These are phyloP conservation scores for Komagataella ulmi DNA, from an alignment of 805 yeast genomes.

Conservation along the genomic window DNA sequence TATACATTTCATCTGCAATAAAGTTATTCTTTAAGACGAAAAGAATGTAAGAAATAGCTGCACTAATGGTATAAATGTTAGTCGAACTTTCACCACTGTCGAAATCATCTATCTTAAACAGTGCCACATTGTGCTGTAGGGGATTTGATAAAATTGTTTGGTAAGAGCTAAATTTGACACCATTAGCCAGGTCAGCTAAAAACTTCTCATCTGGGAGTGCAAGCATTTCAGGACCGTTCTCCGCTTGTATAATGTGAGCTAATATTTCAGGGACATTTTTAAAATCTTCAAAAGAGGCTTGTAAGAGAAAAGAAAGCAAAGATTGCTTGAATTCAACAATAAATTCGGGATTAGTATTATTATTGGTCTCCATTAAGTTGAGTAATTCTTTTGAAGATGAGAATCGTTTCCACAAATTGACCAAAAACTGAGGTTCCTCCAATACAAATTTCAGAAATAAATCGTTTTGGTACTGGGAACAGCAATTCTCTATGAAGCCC, in stretches of 20 bases:
- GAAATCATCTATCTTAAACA: neutral
- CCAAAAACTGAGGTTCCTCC: neutral
- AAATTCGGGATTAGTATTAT: neutral
- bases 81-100: constrained; percentile 8
- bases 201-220: neutral
- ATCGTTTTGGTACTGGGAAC: constrained; percentile 3
- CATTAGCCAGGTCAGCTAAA: neutral
- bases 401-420: constrained; percentile 1
- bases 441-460: neutral
- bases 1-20: neutral
- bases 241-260: neutral
- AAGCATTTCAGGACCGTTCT: neutral
- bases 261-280: neutral
- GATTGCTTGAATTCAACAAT: neutral
- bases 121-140: constrained; percentile 4
- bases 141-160: constrained; percentile 11
- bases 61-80: neutral
- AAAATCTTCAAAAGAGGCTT: neutral
- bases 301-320: neutral
- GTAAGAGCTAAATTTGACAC: constrained; percentile 3
- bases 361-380: neutral
- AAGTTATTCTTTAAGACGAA: neutral
- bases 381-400: neutral
- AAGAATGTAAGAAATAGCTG: neutral
- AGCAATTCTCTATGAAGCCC: constrained; percentile 11